Base-by-base conservation (phyloP, 805 yeast genomes). In the Candida loeiensis region DNA sequence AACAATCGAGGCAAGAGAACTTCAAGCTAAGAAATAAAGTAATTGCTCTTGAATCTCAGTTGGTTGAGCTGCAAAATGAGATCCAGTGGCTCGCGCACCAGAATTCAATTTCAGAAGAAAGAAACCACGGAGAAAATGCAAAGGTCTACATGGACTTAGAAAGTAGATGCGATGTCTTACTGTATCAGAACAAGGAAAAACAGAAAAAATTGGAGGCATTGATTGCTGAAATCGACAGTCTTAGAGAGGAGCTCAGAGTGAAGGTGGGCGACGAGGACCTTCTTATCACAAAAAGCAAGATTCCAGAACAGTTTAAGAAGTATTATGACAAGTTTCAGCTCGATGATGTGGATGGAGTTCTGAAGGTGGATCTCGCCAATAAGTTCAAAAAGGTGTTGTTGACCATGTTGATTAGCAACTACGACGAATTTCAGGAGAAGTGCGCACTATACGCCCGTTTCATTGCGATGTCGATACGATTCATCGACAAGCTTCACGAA, bases 331-430 rank as follows among this genome's bases (percentile, higher is more conserved):
- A 54, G 28, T 48, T 64, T 13, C 54, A 58, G 30, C 50, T 66
- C 18, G 39, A 40, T 11, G 50, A 60, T 37, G 51, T 66, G n/a
- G 72, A 67, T 44, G 27, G 38, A 2, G 45, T 65, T 36, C 42
- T 56, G 17, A 53, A 47, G 37, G 44, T 46, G 7, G 64, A 64
- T 45, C 47, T 62, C 51, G 45, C 55, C 18, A 63, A 61, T 42
- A 30, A 59, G 21, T 47, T 66, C 43, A 67, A 67, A 36, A 56
- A 58, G 42, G 38, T 66, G 9, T 56, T 67, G 63, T 54, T 64
- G 12, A 54, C 62, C 27, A 47, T 69, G 27, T 52, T 63, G 26
- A 55, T 65, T 14, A 53, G 64, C 20, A 59, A 59, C 40, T 57
- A 53, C 34, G 59, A 54, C 37, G 50, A 55, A 32, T 48, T 64